Evolutionary conservation across 495 filamentous ascomycete species (phyloP).

Genomic region (Corynascus novoguineensis): DNA sequence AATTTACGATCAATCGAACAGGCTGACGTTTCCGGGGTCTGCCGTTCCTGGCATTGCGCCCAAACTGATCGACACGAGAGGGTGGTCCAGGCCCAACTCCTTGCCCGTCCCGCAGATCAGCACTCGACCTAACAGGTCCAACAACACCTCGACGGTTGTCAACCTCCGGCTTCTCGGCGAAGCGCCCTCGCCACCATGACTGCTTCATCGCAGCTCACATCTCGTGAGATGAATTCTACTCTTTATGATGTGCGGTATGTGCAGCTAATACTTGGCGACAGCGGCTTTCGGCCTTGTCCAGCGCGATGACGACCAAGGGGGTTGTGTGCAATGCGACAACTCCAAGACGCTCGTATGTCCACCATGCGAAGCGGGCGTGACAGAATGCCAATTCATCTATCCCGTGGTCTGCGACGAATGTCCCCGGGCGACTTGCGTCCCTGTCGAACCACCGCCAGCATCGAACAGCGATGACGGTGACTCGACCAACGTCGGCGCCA

Average conservation of each 20-base stretch:
- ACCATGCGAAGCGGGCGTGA: conserved; percentile 17
- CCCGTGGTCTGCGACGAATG: conserved; percentile 33
- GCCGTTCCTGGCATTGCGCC: conserved; percentile 12
- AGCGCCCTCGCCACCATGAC: conserved; percentile 16
- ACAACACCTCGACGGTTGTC: neutral
- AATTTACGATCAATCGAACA: neutral
- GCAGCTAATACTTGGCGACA: neutral
- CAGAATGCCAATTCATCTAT: conserved; percentile 35
- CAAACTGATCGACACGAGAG: conserved; percentile 21
- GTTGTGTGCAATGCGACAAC: conserved; percentile 23
- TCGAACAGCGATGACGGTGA: conserved; percentile 23
- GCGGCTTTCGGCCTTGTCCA: conserved; percentile 14
- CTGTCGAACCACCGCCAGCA: conserved; percentile 4
- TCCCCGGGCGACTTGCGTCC: conserved; percentile 36
- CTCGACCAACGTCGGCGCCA: conserved; percentile 65
- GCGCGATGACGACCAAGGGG: conserved; percentile 9
- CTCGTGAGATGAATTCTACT: conserved; percentile 3
- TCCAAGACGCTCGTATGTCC: conserved; percentile 24
- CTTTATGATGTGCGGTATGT: neutral
- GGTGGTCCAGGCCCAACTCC: conserved; percentile 14
- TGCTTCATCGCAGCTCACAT: conserved; percentile 1
- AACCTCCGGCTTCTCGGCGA: neutral
- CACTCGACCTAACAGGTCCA: neutral
- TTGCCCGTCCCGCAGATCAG: conserved; percentile 14
- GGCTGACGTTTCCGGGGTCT: neutral